Evolutionary conservation across 805 yeast genomes (phyloP).

Genomic region (Cyberlindnera maritima): DNA sequence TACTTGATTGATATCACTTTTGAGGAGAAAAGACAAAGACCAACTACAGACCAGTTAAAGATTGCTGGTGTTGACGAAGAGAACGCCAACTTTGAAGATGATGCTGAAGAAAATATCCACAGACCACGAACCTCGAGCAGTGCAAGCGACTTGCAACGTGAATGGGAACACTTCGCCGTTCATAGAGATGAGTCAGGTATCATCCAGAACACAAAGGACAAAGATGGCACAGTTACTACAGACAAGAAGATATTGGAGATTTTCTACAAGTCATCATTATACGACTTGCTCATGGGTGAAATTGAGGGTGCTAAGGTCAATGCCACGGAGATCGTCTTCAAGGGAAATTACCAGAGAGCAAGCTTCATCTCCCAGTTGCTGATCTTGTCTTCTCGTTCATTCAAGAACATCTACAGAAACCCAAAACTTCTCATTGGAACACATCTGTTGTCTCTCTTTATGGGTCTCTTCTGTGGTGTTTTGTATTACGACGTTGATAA

Average conservation of each 20-base stretch:
- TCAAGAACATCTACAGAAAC: slow-evolving; percentile 88
- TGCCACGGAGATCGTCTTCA: slow-evolving; percentile 21
- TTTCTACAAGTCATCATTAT: slow-evolving; percentile 33
- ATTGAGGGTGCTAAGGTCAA: slow-evolving; percentile 28
- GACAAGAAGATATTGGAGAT: slow-evolving; percentile 27
- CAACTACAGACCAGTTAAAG: slow-evolving; percentile 10
- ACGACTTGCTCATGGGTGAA: slow-evolving; percentile 30
- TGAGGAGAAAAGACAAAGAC: slow-evolving; percentile 33
- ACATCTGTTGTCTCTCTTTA: slow-evolving; percentile 68
- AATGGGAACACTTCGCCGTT: slow-evolving; percentile 84
- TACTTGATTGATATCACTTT: slow-evolving; percentile 89
- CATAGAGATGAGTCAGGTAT: slow-evolving; percentile 65
- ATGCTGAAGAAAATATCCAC: slow-evolving; percentile 31
- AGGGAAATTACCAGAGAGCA: slow-evolving; percentile 40
- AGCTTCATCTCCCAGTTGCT: slow-evolving; percentile 59
- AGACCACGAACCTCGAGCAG: slow-evolving; percentile 26
- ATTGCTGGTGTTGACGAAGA: slow-evolving; percentile 31
- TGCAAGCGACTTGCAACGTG: slow-evolving; percentile 58
- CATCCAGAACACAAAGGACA: slow-evolving; percentile 10
- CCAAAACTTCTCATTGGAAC: slow-evolving; percentile 87
- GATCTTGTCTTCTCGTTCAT: slow-evolving; percentile 82
- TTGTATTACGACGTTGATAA: slow-evolving; percentile 79
- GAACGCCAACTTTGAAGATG: slow-evolving; percentile 27
- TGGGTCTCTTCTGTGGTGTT: slow-evolving; percentile 83
- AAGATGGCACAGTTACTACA: neutral